Evolutionary conservation across 495 filamentous ascomycete species (phyloP), one percentile per base, ranked within the genome.

Genomic region (Talaromyces wortmannii): DNA sequence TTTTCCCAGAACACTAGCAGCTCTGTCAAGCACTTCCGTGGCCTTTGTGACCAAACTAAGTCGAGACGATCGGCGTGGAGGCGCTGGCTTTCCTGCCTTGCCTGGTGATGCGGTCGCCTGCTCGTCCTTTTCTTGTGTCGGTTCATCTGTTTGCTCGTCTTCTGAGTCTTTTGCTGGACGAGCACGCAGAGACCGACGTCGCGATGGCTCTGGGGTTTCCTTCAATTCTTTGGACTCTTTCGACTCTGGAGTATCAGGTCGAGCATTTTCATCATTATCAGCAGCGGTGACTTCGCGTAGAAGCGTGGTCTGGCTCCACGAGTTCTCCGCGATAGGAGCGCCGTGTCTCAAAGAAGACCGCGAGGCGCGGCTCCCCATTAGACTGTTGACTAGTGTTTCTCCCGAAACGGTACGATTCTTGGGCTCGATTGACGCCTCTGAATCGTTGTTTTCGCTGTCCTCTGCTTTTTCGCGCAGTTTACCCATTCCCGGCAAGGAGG

Each of bases 1-100:
- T 69, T 85, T 86, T 23, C 82, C 82, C 49, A 85, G 59, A 45
- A 78, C 76, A 59, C 65, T 72, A 48, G 58, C 70, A 46, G 71
- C 70, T 55, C 74, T 70, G 13, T 62, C 70, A n/a, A 78, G 57
- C 5, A 78, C 49, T 46, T 69, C 72, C 2, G 74, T 71, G 1
- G 77, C 74, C 49, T 73, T 76, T n/a, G 62, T 64, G 30, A 78
- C 30, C 17, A 78, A 11, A 53, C 67, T 70, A 52, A 76, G 55
- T 31, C 78, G 75, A 51, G 68, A 59, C 44, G 76, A 77, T 6
- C 70, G 63, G 49, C 68, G 63, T 48, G 59, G 55, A n/a, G 65
- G 57, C 18, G 52, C 57, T 12, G 56, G 56, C 49, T 63, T 57
- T 46, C 54, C 47, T 46, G 17, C 57, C 43, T 63, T 59, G 11